Percentiles rank a stretch among this genome's conserved stretches.
Evolutionary conservation across 805 yeast genomes (phyloP).

Genomic region (Cyberlindnera xishuangbannaensis): DNA sequence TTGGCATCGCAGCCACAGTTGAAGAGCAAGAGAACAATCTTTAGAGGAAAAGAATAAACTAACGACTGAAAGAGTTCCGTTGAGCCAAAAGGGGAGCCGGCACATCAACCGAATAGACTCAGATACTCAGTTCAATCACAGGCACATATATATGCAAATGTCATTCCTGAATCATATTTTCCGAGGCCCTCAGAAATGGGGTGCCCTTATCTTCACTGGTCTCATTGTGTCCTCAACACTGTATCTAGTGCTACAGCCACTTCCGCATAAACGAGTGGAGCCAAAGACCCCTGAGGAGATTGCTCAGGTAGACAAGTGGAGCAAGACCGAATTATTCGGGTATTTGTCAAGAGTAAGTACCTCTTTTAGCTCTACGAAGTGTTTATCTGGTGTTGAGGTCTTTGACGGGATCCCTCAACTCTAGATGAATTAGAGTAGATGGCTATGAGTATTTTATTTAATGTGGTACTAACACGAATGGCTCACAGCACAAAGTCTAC

Average conservation of each 20-base stretch:
- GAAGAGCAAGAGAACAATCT: too few species aligned
- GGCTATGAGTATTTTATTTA: too few species aligned
- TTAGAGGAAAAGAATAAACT: too few species aligned
- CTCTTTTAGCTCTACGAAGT: not conserved
- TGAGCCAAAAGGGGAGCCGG: not conserved
- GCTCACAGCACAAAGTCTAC: slow-evolving; percentile 16
- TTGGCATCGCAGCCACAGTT: too few species aligned
- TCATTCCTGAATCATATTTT: slow-evolving; percentile 10
- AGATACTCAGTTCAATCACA: too few species aligned
- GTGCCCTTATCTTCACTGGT: slow-evolving; percentile 12
- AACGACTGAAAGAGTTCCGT: too few species aligned
- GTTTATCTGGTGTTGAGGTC: not conserved
- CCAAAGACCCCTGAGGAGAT: slow-evolving; percentile 11
- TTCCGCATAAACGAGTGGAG: slow-evolving; percentile 6
- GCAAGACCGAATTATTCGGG: slow-evolving; percentile 10
- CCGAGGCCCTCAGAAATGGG: slow-evolving; percentile 8
- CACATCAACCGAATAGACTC: too few species aligned
- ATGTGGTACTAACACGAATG: slow-evolving; percentile 4
- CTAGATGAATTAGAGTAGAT: too few species aligned
- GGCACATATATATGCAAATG: slow-evolving; percentile 6
- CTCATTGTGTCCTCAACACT: slow-evolving; percentile 13
- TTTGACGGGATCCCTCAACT: not conserved
- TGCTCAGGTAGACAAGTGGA: slow-evolving; percentile 10
- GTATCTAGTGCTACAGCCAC: slow-evolving; percentile 12
- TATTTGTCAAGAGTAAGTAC: slow-evolving; percentile 14